Base-by-base conservation (phyloP, 108 stramenopile species). In the Fragilariopsis cylindrus region DNA sequence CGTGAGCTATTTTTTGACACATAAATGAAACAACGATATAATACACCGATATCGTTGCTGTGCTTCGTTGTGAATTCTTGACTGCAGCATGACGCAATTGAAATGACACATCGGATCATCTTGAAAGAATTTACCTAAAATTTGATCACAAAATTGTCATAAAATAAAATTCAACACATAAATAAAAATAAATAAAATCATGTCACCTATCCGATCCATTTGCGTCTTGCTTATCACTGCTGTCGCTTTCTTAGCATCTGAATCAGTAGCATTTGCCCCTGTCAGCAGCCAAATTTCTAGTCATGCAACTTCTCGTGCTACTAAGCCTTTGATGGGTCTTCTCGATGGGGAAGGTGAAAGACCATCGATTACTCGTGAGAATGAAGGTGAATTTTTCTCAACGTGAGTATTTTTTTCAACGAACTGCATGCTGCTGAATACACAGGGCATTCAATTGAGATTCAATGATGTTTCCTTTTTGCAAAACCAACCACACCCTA, bases 331-430 rank as follows among this genome's bases (percentile, higher is more conserved):
- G 69, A 70, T 84, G 56, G 74, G 69, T 19, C 66, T 77, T 50
- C 87, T 91, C 57, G 84, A 75, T 40, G 58, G 58, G 18, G 89
- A 87, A 18, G 76, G 81, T 57, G 89, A 89, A 60, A 85, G 84
- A 13, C 76, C 85, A 57, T 58, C 66, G 5, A 77, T 95, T 12
- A 92, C 94, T 8, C 85, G 94, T 16, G 94, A 95, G 8, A 83
- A 76, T 15, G 94, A 95, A 72, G 92, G 92, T 7, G 94, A 95
- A 7, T 95, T 70, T 83, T 95, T 95, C 73, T 19, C 71, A 8
- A 87, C 94, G 84, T 85, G 70, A 85, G 84, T 65, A 7, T n/a
- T 11, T 7, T 15, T 16, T 30, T 30, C 30, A 30, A 30, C 30
- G 30, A 30, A 30, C 30, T 30, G 30, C 30, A 30, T 30, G 30